A percentile compares a stretch with the other conserved stretches of the same genome.
These are phyloP conservation scores for Inonotus hispidus DNA, from an alignment of 1,284 basidiomycete genomes.

Conservation along the genomic window DNA sequence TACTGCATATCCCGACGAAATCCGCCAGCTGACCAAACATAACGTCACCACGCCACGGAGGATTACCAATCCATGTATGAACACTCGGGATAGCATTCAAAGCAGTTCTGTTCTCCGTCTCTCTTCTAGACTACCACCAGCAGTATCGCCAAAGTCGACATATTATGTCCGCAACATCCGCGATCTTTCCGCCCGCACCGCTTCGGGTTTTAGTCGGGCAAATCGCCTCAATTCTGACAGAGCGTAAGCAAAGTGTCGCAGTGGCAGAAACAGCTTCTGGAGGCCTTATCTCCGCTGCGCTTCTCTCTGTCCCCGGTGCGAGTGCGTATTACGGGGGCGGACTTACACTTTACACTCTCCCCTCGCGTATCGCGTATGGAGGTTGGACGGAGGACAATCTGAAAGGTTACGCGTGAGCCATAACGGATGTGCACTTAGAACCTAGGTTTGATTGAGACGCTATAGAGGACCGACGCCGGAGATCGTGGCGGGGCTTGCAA, in stretches of 20 bases:
- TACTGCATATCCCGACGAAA: too few species aligned
- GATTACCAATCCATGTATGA: not conserved
- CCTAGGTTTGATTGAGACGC: not conserved
- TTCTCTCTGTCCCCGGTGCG: conserved; percentile 23
- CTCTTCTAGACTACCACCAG: not conserved
- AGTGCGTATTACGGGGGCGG: conserved; percentile 24
- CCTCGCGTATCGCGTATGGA: conserved; percentile 21
- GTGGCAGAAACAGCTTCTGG: conserved; percentile 26
- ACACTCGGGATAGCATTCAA: not conserved
- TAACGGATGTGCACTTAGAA: not conserved
- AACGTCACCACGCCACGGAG: not conserved
- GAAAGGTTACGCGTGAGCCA: conserved; percentile 22
- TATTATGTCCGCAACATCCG: not conserved
- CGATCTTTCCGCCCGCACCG: conserved; percentile 21
- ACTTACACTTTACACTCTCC: conserved; percentile 22
- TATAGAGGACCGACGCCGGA: conserved; percentile 22
- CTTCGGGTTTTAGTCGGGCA: conserved; percentile 18
- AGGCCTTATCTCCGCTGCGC: conserved; percentile 24
- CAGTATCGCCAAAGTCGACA: not conserved
- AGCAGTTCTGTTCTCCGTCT: not conserved
- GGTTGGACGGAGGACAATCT: conserved; percentile 24
- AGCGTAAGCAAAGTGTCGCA: conserved; percentile 20
- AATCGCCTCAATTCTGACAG: conserved; percentile 20
- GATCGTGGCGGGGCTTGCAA: conserved; percentile 22
- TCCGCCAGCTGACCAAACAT: not conserved